Evolutionary conservation across 768 basidiomycete species (phyloP).

Genomic region (Hortiboletus campestris): DNA sequence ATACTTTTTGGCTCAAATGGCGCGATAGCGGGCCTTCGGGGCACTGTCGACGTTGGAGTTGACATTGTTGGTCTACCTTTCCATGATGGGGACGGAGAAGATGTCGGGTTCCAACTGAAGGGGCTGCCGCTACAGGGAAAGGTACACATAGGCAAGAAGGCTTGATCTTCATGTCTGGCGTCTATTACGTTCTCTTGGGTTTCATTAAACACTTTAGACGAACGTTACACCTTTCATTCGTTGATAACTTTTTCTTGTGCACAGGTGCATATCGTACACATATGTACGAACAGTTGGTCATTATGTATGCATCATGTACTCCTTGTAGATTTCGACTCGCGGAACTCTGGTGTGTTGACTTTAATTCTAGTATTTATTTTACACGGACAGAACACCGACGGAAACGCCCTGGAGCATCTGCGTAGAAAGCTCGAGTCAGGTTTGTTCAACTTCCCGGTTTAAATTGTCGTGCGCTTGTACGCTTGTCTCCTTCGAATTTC

Average conservation of each 20-base stretch:
- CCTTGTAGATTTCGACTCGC: slow-evolving; percentile 18
- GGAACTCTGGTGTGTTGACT: background rate
- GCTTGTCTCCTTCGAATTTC: slow-evolving; percentile 8
- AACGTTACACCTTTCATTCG: background rate
- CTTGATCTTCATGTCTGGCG: background rate
- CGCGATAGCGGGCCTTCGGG: slow-evolving; percentile 66
- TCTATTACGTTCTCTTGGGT: background rate
- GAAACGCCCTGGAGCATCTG: no score
- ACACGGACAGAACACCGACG: no score
- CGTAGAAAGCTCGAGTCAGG: no score
- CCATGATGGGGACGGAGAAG: slow-evolving; percentile 36
- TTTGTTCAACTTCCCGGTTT: no score
- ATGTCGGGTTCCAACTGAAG: slow-evolving; percentile 51
- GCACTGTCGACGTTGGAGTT: slow-evolving; percentile 59
- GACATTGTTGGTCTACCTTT: slow-evolving; percentile 61
- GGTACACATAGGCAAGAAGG: slow-evolving; percentile 63
- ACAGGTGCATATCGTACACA: slow-evolving; percentile 9
- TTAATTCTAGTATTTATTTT: background rate
- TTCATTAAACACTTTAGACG: background rate
- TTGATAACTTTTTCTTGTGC: slow-evolving; percentile 1
- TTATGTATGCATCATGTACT: slow-evolving; percentile 15
- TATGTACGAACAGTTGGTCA: slow-evolving; percentile 4
- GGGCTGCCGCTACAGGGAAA: slow-evolving; percentile 68
- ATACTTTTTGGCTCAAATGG: slow-evolving; percentile 67
- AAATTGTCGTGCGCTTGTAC: slow-evolving; percentile 26